These are phyloP conservation scores for Stylonectria norvegica DNA, from an alignment of 2,329 filamentous ascomycete genomes.

Conservation along the genomic window DNA sequence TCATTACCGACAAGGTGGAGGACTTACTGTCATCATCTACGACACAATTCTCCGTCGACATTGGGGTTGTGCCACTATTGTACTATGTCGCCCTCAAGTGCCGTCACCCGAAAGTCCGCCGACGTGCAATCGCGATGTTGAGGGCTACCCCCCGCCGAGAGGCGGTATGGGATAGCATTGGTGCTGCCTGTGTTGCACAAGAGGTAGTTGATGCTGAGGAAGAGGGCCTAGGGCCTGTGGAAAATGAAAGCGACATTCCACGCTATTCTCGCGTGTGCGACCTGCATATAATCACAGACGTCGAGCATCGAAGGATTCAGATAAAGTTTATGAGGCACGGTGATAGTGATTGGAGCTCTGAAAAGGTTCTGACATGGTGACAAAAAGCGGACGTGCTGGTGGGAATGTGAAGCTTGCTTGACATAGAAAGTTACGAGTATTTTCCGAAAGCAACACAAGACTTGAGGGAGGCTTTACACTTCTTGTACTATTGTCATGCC, in stretches of 20 bases:
- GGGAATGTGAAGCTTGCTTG: no score
- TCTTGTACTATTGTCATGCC: no score
- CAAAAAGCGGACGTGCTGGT: slow-evolving; percentile 4
- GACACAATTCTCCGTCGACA: slow-evolving; percentile 9
- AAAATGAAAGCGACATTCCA: slow-evolving; percentile 7
- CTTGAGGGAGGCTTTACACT: no score
- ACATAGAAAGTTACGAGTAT: no score
- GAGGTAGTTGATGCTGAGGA: slow-evolving; percentile 14
- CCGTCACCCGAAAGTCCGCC: slow-evolving; percentile 12
- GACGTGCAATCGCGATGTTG: slow-evolving; percentile 9
- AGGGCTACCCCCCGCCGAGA: slow-evolving; percentile 10
- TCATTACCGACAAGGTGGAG: slow-evolving; percentile 5
- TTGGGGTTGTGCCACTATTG: slow-evolving; percentile 11
- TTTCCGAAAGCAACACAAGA: no score
- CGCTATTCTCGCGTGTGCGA: slow-evolving; percentile 3
- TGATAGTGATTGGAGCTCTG: slow-evolving; percentile 2
- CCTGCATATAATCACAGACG: slow-evolving; percentile 7
- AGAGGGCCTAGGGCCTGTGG: slow-evolving; percentile 3
- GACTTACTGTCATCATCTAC: slow-evolving; percentile 1
- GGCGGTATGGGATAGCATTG: slow-evolving; percentile 16
- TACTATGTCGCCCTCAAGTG: slow-evolving; percentile 18
- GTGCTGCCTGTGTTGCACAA: slow-evolving; percentile 6
- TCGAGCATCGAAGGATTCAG: slow-evolving; percentile 8
- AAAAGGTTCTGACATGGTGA: slow-evolving; percentile 13
- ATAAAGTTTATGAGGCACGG: slow-evolving; percentile 9